Conservation (phyloP, 768 basidiomycete species). For the Strobilomyces dryophilus region DNA sequence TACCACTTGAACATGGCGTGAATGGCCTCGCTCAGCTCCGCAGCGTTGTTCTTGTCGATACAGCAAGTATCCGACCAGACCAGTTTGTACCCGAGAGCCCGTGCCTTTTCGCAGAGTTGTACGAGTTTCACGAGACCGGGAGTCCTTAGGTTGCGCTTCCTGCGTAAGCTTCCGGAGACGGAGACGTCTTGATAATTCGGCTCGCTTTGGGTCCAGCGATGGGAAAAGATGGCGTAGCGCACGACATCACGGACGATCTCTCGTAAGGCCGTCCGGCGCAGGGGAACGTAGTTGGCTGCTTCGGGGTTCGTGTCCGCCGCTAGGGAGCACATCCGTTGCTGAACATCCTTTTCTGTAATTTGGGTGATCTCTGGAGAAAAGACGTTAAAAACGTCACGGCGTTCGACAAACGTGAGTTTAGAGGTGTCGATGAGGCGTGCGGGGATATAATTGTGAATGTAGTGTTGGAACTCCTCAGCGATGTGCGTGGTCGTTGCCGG, state of each 20-base stretch:
- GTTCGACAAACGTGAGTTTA: too few relatives aligned
- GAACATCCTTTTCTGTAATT: too few relatives aligned
- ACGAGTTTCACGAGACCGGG: constrained; percentile 15
- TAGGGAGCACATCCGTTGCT: too few relatives aligned
- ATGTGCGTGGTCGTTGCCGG: not conserved
- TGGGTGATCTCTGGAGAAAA: too few relatives aligned
- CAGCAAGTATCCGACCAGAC: constrained; percentile 32
- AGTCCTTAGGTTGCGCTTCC: not conserved
- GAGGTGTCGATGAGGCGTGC: constrained; percentile 23
- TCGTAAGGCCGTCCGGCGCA: constrained; percentile 10
- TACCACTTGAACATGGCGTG: constrained; percentile 34
- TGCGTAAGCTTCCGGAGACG: not conserved
- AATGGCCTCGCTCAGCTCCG: constrained; percentile 30
- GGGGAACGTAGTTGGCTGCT: constrained; percentile 11
- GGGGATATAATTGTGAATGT: constrained; percentile 26
- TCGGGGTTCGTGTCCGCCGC: constrained; percentile 6
- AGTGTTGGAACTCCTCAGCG: constrained; percentile 12
- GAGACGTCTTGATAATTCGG: constrained; percentile 21
- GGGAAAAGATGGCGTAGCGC: constrained; percentile 24
- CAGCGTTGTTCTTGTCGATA: constrained; percentile 23
- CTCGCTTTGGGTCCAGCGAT: constrained; percentile 22
- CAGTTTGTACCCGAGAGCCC: constrained; percentile 13
- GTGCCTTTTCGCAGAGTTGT: constrained; percentile 21
- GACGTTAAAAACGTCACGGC: too few relatives aligned
- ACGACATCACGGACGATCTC: constrained; percentile 18